Base-by-base conservation (phyloP, 1,284 basidiomycete genomes). In the Trametes sp. region DNA sequence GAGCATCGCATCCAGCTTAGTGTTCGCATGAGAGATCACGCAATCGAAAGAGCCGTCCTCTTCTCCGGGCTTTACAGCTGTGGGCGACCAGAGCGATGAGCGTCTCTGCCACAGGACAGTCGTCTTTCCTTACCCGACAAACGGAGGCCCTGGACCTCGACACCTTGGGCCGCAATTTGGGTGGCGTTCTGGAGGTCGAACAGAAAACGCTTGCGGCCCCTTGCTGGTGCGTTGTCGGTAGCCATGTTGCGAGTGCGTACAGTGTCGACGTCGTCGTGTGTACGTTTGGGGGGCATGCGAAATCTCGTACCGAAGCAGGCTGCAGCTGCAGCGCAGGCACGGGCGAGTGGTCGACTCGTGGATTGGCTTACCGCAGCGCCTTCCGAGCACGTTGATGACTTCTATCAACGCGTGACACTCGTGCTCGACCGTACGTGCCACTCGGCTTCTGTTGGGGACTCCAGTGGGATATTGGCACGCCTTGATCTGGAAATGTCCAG, bases 31-130 rank as follows among this genome's bases (percentile, higher is more conserved):
- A 33, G 73, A 66, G n/a, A 88, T 74, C 11, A 70, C 67, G 35
- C 86, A 75, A 56, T 85, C 80, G 33, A 89, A 75, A 13, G 81
- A 79, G 21, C 86, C 86, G 63, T 88, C 87, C 49, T 88, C 87
- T n/a, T 88, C 86, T 24, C 86, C 86, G 26, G 77, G 51, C n/a
- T 74, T 71, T 33, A 86, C 67, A 58, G 74, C 86, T 87, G 13
- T 11, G 65, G 19, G 24, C 21, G 24, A 26, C 16, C 16, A 51
- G 36, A 14, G 28, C 50, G 49, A 42, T 26, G 21, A 16, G 46
- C 49, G 41, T 36, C n/a, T n/a, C 9, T 16, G 11, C 21, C 21
- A 8, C 4, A 2, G 24, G 19, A 19, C 38, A 14, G 23, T 6
- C 23, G 13, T 21, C 21, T 16, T 11, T 9, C n/a, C 52, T 9